Percentiles rank a stretch among this genome's conserved stretches.
Evolutionary conservation across 345 rosid genomes (phyloP).

Genomic region (Moringa oleifera): DNA sequence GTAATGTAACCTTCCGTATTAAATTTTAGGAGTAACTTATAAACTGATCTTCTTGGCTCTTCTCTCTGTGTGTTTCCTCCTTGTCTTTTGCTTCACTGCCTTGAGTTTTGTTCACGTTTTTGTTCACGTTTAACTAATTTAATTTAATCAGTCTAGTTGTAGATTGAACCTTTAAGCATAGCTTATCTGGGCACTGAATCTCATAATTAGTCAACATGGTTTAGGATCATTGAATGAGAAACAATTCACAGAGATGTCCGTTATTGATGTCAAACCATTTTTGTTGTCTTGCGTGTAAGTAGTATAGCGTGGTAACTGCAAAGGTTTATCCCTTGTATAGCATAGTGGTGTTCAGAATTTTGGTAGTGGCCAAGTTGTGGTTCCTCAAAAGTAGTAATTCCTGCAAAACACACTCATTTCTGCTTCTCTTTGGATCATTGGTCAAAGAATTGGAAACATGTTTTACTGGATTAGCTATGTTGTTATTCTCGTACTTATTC

Average conservation of each 20-base stretch:
- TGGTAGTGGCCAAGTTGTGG: neutral
- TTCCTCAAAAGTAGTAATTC: neutral
- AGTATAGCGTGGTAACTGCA: neutral
- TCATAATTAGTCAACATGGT: neutral
- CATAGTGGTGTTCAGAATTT: neutral
- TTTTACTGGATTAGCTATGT: conserved; percentile 7
- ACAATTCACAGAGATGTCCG: too few relatives aligned
- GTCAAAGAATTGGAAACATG: neutral
- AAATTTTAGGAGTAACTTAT: neutral
- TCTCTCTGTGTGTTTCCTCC: neutral
- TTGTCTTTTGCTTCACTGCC: neutral
- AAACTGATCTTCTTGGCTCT: neutral
- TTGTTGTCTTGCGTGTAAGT: too few relatives aligned
- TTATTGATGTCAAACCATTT: too few relatives aligned
- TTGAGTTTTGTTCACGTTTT: too few relatives aligned
- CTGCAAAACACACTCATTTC: neutral
- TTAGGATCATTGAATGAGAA: neutral
- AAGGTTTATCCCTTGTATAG: neutral
- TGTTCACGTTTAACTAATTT: too few relatives aligned
- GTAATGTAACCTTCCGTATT: neutral
- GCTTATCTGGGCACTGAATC: too few relatives aligned
- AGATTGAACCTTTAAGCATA: neutral
- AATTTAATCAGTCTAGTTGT: neutral
- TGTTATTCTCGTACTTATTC: neutral
- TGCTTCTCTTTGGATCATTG: neutral